A percentile compares a stretch with the other conserved stretches of the same genome.
Conservation (phyloP, 1,284 basidiomycete genomes). For the Malassezia sp. region DNA sequence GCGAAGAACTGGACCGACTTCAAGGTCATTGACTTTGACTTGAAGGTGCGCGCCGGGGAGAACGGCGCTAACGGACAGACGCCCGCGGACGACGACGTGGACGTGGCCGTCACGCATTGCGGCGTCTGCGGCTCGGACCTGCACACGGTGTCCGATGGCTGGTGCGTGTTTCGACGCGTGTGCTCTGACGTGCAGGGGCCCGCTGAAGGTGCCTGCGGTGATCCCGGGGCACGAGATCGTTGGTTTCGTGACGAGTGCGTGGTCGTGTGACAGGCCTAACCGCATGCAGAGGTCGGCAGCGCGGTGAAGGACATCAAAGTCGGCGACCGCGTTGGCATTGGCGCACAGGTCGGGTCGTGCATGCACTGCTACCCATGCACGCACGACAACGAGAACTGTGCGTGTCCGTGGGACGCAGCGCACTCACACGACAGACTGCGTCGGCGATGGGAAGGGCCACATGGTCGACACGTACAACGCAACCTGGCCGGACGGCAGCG, state of each 20-base stretch:
- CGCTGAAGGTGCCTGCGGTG: conserved; percentile 39
- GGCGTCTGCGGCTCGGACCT: conserved; percentile 32
- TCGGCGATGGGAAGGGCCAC: conserved; percentile 34
- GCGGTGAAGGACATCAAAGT: conserved; percentile 55
- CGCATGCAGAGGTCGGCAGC: conserved; percentile 32
- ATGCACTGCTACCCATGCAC: conserved; percentile 51
- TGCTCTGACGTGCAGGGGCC: conserved; percentile 18
- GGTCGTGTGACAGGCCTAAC: not conserved
- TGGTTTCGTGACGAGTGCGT: conserved; percentile 51
- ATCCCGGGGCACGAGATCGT: conserved; percentile 56
- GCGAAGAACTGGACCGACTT: conserved; percentile 44
- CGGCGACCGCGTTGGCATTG: conserved; percentile 58
- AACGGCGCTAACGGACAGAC: conserved; percentile 6
- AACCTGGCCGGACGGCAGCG: conserved; percentile 52
- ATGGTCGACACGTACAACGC: conserved; percentile 48
- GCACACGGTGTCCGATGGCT: conserved; percentile 40
- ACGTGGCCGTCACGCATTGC: conserved; percentile 38
- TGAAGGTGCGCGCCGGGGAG: conserved; percentile 23
- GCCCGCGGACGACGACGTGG: conserved; percentile 36
- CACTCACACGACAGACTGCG: conserved; percentile 18
- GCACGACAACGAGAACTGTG: conserved; percentile 33
- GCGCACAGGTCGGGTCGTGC: conserved; percentile 55
- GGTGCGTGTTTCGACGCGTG: conserved; percentile 10
- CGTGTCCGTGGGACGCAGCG: not conserved
- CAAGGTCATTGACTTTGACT: conserved; percentile 41